Evolutionary conservation across 345 rosid species (phyloP), one percentile per base, ranked within the genome.

Genomic region (Stellera chamaejasme): DNA sequence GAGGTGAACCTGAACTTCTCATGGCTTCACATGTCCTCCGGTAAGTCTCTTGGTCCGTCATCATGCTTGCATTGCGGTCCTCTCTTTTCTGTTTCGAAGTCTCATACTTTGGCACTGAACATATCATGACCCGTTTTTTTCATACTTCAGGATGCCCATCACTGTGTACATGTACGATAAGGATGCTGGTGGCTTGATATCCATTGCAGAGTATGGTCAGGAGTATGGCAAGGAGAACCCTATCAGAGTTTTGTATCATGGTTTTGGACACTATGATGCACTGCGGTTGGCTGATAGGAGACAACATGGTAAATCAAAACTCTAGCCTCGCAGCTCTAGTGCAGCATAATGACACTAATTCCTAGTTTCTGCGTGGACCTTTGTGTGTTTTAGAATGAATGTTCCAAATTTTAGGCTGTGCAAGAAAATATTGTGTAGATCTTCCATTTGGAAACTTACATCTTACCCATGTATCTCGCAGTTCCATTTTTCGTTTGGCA

Each of bases 1-100:
- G 99, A 48, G 99, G 99, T 63, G 99, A 93, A 69, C 99, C 97
- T 19, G 97, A 93, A 68, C 75, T 93, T 77, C 75, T 93, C 75
- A 87, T 93, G 85, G 90, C 97, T 60, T 93, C 99, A 10, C 96
- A 84, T 67, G 99, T 93, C 66, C 97, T 89, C 52, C 68, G 60
- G 99, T 93, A 71, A 70, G 58, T 39, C 16, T 5, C 51, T 50
- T 32, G 39, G 5, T 43, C 25, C 13, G 10, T 32, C 27, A 27
- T 2, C 46, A 5, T 49, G 16, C 15, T 10, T 28, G 19, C 45
- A 16, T 42, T 27, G 15, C 47, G 23, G 36, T 45, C 45, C 36
- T 50, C 26, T 11, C 10, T 25, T 49, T n/a, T 0, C 41, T 6
- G 42, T n/a, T 8, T 32, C 7, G 3, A 5, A 32, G 39, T 4